phyloP scores from a whole-genome alignment of 164 flowering plant genomes.

The Vitis riparia region DNA sequence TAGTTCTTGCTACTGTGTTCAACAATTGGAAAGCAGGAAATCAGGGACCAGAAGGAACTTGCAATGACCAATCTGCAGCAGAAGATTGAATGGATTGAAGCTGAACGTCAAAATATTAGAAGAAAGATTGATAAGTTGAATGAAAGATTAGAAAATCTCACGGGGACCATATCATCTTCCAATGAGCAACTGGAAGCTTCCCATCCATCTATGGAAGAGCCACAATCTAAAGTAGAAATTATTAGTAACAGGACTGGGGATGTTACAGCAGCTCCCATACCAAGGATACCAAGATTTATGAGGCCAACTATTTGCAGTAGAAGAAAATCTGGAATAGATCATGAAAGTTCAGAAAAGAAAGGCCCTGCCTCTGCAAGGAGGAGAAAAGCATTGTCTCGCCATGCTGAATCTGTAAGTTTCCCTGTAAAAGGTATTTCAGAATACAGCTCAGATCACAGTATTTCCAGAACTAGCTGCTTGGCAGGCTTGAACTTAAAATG shows the following conservation, averaged over 20 bases:
- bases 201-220: slow-evolving; percentile 17
- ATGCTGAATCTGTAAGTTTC: slow-evolving; percentile 41
- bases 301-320: slow-evolving; percentile 57
- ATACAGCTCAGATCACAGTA: slow-evolving; percentile 42
- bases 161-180: slow-evolving; percentile 16
- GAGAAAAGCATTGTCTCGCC: slow-evolving; percentile 29
- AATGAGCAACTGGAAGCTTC: slow-evolving; percentile 20
- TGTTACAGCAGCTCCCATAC: slow-evolving; percentile 18
- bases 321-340: slow-evolving; percentile 34
- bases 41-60: slow-evolving; percentile 32
- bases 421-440: slow-evolving; percentile 34
- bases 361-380: slow-evolving; percentile 16
- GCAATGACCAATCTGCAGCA: slow-evolving; percentile 42
- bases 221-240: slow-evolving; percentile 12
- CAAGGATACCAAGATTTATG: slow-evolving; percentile 56
- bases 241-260: slow-evolving; percentile 10
- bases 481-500: slow-evolving; percentile 21
- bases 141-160: slow-evolving; percentile 29
- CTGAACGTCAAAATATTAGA: slow-evolving; percentile 29
- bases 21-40: slow-evolving; percentile 37
- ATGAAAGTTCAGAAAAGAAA: slow-evolving; percentile 19
- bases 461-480: slow-evolving; percentile 45
- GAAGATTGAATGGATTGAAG: slow-evolving; percentile 47
- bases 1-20: neutral
- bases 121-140: slow-evolving; percentile 33